Evolutionary conservation across 2,329 filamentous ascomycete genomes (phyloP).

Genomic region (Fusarium protoensiforme): DNA sequence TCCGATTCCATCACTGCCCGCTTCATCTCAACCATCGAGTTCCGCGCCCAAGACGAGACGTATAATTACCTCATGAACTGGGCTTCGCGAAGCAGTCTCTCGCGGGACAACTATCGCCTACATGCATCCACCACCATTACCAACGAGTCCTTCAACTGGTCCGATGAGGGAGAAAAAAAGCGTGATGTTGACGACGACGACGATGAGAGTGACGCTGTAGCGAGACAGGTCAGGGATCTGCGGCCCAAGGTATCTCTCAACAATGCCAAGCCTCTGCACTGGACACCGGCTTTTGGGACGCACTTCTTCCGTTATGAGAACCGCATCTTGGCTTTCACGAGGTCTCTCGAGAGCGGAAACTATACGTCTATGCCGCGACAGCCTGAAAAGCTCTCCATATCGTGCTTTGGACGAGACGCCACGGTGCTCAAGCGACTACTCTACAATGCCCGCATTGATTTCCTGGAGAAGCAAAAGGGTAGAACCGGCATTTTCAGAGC

Average conservation of each 20-base stretch:
- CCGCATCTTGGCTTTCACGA: slow-evolving; percentile 14
- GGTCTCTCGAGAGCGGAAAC: neutral
- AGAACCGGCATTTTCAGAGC: slow-evolving; percentile 25
- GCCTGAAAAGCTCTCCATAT: slow-evolving; percentile 7
- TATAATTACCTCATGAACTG: neutral
- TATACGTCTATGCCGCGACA: neutral
- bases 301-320: slow-evolving; percentile 26
- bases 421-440: slow-evolving; percentile 23
- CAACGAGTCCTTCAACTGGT: neutral
- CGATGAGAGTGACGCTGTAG: neutral
- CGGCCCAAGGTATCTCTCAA: neutral
- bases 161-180: neutral
- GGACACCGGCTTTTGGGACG: slow-evolving; percentile 23
- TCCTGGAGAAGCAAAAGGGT: slow-evolving; percentile 21
- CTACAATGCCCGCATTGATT: slow-evolving; percentile 20
- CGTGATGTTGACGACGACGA: neutral
- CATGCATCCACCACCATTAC: neutral
- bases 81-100: neutral
- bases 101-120: neutral
- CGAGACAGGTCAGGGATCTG: neutral
- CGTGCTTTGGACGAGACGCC: slow-evolving; percentile 20
- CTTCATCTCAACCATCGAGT: neutral
- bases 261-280: slow-evolving; percentile 19
- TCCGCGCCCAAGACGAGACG: neutral
- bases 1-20: neutral